Conservation (phyloP, 192 early-diverging fungal species). For the Chytriomyces confervae region DNA sequence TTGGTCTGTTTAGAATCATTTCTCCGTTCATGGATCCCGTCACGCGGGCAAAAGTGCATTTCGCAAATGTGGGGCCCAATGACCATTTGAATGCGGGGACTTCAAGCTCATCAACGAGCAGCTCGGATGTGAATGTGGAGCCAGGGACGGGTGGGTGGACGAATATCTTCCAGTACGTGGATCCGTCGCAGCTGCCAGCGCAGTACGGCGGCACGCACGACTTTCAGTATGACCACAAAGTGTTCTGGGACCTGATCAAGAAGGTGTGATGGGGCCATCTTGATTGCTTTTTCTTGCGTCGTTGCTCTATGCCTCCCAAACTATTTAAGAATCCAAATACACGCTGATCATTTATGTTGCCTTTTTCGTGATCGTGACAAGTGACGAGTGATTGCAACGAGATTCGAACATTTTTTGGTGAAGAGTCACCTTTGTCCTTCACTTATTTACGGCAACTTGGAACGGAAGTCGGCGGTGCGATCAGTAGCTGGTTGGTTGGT, state of each 20-base stretch:
- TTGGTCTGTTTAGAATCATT: constrained; percentile 74
- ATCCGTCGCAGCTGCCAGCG: constrained; percentile 60
- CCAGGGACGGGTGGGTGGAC: constrained; percentile 48
- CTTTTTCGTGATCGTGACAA: too few relatives aligned
- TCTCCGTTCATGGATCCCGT: constrained; percentile 92
- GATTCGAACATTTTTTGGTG: too few relatives aligned
- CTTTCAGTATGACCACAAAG: constrained; percentile 72
- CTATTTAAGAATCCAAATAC: too few relatives aligned
- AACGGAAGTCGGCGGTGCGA: too few relatives aligned
- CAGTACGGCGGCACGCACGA: constrained; percentile 73
- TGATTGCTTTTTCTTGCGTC: too few relatives aligned
- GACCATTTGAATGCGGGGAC: too few relatives aligned
- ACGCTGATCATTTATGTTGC: too few relatives aligned
- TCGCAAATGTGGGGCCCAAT: constrained; percentile 55
- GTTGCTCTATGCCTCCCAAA: too few relatives aligned
- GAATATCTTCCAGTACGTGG: constrained; percentile 57
- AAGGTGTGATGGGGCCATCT: neutral
- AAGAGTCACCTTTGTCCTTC: too few relatives aligned
- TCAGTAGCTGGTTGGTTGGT: too few relatives aligned
- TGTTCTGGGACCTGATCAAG: constrained; percentile 65
- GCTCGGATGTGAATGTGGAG: constrained; percentile 48
- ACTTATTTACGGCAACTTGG: too few relatives aligned
- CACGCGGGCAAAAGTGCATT: constrained; percentile 83
- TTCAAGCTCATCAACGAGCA: neutral
- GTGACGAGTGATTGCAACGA: too few relatives aligned